A percentile compares a stretch with the other conserved stretches of the same genome.
Conservation (phyloP, 352 stramenopile species). For the Elongisporangium prolatum region DNA sequence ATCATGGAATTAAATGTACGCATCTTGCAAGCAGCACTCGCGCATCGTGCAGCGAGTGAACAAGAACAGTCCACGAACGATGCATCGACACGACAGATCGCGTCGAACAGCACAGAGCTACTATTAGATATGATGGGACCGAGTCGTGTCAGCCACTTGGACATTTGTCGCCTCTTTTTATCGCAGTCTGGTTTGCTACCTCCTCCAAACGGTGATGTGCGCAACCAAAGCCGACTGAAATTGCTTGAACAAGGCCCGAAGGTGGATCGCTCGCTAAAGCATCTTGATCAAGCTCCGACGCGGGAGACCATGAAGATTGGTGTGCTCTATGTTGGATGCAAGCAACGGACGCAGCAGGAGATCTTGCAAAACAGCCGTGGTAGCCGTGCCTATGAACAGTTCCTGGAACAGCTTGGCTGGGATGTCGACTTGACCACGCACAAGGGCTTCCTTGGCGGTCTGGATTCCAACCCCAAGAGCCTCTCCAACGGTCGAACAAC, state of each 20-base stretch:
- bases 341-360: conserved; percentile 72
- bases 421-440: conserved; percentile 64
- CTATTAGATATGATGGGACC: background rate
- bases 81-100: background rate
- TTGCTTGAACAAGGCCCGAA: conserved; percentile 71
- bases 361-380: conserved; percentile 77
- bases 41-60: background rate
- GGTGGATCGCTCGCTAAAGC: conserved; percentile 72
- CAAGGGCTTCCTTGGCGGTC: conserved; percentile 64
- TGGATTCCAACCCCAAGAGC: conserved; percentile 78
- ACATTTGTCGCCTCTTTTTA: conserved; percentile 82
- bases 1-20: conserved; percentile 85
- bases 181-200: conserved; percentile 66
- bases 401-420: conserved; percentile 77
- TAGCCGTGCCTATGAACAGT: conserved; percentile 56
- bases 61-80: background rate
- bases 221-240: conserved; percentile 50
- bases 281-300: conserved; percentile 81
- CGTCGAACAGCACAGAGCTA: background rate
- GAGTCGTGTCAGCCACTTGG: conserved; percentile 49
- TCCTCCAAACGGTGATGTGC: conserved; percentile 50
- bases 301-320: conserved; percentile 90
- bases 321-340: conserved; percentile 78
- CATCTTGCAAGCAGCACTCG: conserved; percentile 36
- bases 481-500: conserved; percentile 71